phyloP scores from a whole-genome alignment of 176 grass and related monocot genomes.

The Paspalum notatum region DNA sequence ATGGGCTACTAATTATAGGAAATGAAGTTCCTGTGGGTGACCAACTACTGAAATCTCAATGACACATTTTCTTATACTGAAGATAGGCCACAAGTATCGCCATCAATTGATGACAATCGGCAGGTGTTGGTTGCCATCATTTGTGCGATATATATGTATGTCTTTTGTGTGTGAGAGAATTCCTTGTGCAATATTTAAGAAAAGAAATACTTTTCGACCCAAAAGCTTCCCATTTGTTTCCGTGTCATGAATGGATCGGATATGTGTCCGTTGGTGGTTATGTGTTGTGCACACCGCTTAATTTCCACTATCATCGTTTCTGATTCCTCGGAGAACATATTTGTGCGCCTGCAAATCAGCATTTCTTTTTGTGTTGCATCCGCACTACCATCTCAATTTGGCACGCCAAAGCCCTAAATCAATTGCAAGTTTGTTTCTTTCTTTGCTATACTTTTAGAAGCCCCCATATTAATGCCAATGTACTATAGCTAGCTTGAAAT shows the following conservation, averaged over 20 bases:
- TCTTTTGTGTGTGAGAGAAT: not conserved
- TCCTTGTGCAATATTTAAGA: not conserved
- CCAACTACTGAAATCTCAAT: slow-evolving; percentile 18
- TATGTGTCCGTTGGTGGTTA: slow-evolving; percentile 1
- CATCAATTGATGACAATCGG: not conserved
- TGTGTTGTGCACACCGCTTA: slow-evolving; percentile 25
- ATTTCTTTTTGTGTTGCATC: slow-evolving; percentile 13
- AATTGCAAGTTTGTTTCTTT: slow-evolving; percentile 2
- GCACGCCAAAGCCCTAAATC: slow-evolving; percentile 22
- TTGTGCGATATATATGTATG: not conserved
- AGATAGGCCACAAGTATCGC: not conserved
- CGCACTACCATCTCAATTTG: slow-evolving; percentile 35
- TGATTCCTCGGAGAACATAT: slow-evolving; percentile 46
- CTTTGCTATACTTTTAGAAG: slow-evolving; percentile 43
- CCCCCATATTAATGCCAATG: not conserved
- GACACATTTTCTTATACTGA: not conserved
- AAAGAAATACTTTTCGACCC: slow-evolving; percentile 1
- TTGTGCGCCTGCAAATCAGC: not conserved
- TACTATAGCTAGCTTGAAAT: not conserved
- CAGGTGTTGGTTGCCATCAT: slow-evolving; percentile 30
- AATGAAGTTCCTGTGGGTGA: slow-evolving; percentile 3
- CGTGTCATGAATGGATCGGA: not conserved
- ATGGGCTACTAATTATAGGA: not conserved
- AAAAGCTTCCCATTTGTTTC: slow-evolving; percentile 23
- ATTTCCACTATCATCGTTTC: slow-evolving; percentile 39